Base-by-base conservation (phyloP, 2,329 filamentous ascomycete species). In the Curvularia eragrostidis region DNA sequence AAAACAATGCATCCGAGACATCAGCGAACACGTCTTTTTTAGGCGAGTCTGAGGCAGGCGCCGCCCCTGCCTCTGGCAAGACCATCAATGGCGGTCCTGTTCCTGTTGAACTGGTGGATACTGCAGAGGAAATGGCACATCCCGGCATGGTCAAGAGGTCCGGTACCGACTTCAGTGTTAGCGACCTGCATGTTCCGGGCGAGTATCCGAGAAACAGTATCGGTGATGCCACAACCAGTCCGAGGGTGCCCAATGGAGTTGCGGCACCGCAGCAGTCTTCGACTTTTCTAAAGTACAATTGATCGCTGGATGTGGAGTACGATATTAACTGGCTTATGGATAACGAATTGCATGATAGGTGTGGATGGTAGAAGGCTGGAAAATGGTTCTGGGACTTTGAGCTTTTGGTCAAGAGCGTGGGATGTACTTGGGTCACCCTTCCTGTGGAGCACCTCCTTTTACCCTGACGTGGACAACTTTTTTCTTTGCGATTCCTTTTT, bases 131-230 rank as follows among this genome's bases (percentile, higher is more conserved):
- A 19, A 61, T 72, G 24, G 71, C 83, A 63, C 79, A 82, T 6
- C 80, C 82, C 12, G 85, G 83, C 5, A 72, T 81, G 34, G 38
- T 39, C 3, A 66, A 76, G 26, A 72, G 81, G 52, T 78, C 80
- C 41, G 74, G 81, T 50, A 83, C 81, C 5, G 78, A 81, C 60
- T 69, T 81, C 24, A 80, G 76, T 26, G 85, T 90, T 43, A 87
- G 86, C 53, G 84, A 88, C 68, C 76, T 91, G 49, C 88, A 90
- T 69, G 84, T 92, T 18, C 89, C 89, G 3, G 89, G 89, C 10
- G 83, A 88, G 64, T 92, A 83, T 70, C 87, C 87, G 0, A 72
- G 51, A 15, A 53, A 36, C 19, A 48, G 42, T n/a, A 9, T 56
- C 15, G 23, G 49, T 12, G 54, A 48, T 34, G 48, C 32, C 32